A percentile compares a stretch with the other conserved stretches of the same genome.
These are phyloP conservation scores for Pisolithus tinctorius DNA, from an alignment of 768 basidiomycete species.

Conservation along the genomic window DNA sequence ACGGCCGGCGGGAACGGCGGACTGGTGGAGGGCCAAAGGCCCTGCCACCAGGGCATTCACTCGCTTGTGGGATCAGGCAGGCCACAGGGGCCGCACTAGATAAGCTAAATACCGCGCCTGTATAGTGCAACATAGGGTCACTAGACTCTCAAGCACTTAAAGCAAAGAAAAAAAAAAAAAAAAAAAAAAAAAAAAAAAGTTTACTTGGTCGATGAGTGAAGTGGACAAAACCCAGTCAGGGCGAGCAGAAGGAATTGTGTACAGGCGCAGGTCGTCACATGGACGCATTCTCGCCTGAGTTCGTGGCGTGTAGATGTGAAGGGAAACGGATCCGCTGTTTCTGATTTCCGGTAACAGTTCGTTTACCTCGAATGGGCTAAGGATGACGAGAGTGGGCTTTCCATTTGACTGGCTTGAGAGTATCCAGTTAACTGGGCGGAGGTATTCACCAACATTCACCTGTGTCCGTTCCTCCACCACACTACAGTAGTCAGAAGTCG, in stretches of 20 bases:
- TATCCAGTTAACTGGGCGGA: constrained; percentile 12
- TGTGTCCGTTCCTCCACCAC: no score
- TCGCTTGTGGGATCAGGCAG: no score
- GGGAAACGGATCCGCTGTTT: constrained; percentile 20
- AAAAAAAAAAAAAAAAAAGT: no score
- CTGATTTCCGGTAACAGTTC: constrained; percentile 30
- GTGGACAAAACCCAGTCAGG: constrained; percentile 7
- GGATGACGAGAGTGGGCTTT: constrained; percentile 13
- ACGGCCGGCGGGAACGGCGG: no score
- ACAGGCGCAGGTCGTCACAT: constrained; percentile 23
- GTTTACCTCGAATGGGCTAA: constrained; percentile 35
- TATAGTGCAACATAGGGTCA: no score
- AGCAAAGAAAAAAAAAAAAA: no score
- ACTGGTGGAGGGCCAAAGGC: no score
- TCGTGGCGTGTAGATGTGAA: constrained; percentile 35
- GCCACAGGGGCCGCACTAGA: no score
- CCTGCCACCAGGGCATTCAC: no score
- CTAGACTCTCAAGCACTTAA: no score
- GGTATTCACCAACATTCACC: neutral
- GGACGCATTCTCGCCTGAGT: constrained; percentile 24
- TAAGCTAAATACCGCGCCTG: no score
- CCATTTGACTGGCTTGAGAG: constrained; percentile 8
- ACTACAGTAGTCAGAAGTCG: no score
- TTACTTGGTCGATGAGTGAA: constrained; percentile 22
- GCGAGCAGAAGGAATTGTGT: constrained; percentile 5